Percentiles rank a stretch among this genome's conserved stretches.
These are phyloP conservation scores for Podaxis mareebaensis DNA, from an alignment of 768 basidiomycete species.

Conservation along the genomic window DNA sequence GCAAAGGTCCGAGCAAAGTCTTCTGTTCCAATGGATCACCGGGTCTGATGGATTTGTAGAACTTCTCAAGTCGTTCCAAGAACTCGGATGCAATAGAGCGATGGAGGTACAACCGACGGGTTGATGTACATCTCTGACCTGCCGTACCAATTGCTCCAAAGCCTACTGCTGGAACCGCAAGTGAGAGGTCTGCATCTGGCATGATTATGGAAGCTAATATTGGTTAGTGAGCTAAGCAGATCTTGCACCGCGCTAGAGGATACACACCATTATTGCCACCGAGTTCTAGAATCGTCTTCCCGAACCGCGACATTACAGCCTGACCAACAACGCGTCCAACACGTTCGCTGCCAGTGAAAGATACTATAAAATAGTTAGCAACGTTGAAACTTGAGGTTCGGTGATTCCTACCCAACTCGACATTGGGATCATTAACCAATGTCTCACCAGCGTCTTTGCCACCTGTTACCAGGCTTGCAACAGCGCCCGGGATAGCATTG, in stretches of 20 bases:
- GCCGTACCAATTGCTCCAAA: constrained; percentile 90
- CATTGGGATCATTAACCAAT: constrained; percentile 68
- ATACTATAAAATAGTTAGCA: constrained; percentile 51
- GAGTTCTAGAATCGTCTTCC: constrained; percentile 86
- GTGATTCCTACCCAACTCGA: constrained; percentile 69
- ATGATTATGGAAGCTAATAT: constrained; percentile 83
- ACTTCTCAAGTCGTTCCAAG: constrained; percentile 67
- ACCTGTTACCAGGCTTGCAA: constrained; percentile 81
- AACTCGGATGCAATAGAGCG: constrained; percentile 75
- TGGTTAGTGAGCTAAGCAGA: constrained; percentile 19
- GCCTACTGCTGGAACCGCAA: constrained; percentile 89
- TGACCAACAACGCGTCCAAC: constrained; percentile 89
- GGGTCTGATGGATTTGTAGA: constrained; percentile 70
- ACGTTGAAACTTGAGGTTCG: constrained; percentile 6
- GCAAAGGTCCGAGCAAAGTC: constrained; percentile 87
- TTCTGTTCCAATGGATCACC: constrained; percentile 81
- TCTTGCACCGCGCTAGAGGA: constrained; percentile 14
- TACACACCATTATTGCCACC: constrained; percentile 91
- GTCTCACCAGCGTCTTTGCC: constrained; percentile 79
- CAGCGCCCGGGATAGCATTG: constrained; percentile 83
- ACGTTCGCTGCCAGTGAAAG: constrained; percentile 92
- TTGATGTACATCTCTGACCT: constrained; percentile 86
- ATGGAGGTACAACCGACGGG: constrained; percentile 88
- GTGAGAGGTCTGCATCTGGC: constrained; percentile 88
- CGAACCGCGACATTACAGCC: constrained; percentile 83